Evolutionary conservation across 2,329 filamentous ascomycete genomes (phyloP), one percentile per base, ranked within the genome.

Genomic region (Xylariaceae sp.): DNA sequence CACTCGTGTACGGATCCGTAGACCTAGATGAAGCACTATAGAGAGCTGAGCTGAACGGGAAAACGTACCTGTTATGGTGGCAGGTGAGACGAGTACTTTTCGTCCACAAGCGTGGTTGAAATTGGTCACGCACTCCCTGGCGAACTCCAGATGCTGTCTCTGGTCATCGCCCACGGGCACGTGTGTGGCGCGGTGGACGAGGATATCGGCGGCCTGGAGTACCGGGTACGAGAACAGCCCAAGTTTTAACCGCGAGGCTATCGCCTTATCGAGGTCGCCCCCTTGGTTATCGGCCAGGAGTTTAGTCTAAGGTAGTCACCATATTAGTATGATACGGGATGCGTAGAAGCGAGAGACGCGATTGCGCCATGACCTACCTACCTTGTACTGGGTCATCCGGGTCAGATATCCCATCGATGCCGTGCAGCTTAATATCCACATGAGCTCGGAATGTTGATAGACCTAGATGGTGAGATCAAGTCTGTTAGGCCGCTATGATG

Each of bases 361-460:
- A 27, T 9, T 39, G 47, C 35, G 45, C 27, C 27, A 8, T 27
- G 29, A 59, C 66, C 48, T 55, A 89, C 90, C 84, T 99, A 89
- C 90, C 84, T 99, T 99, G 91, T 94, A 99, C 72, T 97, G 94
- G 31, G 94, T 97, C 94, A 99, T 99, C n/a, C 94, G 80, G 7
- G 87, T 87, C n/a, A 99, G 76, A 72, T 96, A 95, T 40, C 94
- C 94, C 71, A 94, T 91, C 4, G 89, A 92, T 29, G 94, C 89
- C 50, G 88, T 88, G 62, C 91, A 96, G 67, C 89, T 92, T 58
- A 99, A 74, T 67, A 97, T 91, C 94, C 94, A 99, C 88, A 96
- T 95, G 60, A 99, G 79, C 71, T 97, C 91, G 3, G 88, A 76
- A 73, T 97, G 94, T 46, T 86, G 85, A 19, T 84, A 77, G 2